Evolutionary conservation across 2,329 filamentous ascomycete genomes (phyloP).

Genomic region (Lasiodiplodia hormozganensis): DNA sequence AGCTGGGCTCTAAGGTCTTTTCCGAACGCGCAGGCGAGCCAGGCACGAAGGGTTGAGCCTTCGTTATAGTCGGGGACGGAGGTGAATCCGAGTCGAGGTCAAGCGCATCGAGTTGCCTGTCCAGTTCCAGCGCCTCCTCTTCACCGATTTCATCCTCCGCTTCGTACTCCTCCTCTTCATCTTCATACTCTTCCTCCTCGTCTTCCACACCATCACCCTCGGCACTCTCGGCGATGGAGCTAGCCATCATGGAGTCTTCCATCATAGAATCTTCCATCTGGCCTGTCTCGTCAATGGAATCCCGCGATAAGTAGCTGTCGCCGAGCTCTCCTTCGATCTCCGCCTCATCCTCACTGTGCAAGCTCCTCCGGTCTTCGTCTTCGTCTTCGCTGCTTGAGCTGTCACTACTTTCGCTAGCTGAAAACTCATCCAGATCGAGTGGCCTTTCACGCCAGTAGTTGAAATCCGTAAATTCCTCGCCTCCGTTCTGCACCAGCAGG

Average conservation of each 20-base stretch:
- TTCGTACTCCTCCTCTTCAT: slow-evolving; percentile 37
- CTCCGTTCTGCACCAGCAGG: slow-evolving; percentile 84
- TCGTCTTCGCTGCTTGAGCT: slow-evolving; percentile 57
- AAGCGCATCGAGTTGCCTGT: slow-evolving; percentile 27
- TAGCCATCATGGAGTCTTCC: slow-evolving; percentile 38
- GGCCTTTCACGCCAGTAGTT: slow-evolving; percentile 92
- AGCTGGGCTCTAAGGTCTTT: slow-evolving; percentile 15
- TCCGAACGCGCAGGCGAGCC: slow-evolving; percentile 12
- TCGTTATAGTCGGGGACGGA: neutral
- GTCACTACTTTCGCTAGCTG: slow-evolving; percentile 70
- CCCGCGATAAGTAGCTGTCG: slow-evolving; percentile 64
- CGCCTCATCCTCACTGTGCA: slow-evolving; percentile 60
- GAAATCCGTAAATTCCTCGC: slow-evolving; percentile 96
- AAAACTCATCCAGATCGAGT: slow-evolving; percentile 86
- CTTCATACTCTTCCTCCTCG: slow-evolving; percentile 35
- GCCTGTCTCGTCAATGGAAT: slow-evolving; percentile 54
- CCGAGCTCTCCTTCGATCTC: slow-evolving; percentile 58
- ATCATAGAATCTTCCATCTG: slow-evolving; percentile 56
- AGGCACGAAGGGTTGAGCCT: slow-evolving; percentile 15
- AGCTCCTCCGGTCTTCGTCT: slow-evolving; percentile 50
- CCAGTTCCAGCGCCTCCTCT: slow-evolving; percentile 24
- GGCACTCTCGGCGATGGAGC: slow-evolving; percentile 43
- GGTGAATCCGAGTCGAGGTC: slow-evolving; percentile 26
- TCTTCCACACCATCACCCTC: slow-evolving; percentile 44
- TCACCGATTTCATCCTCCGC: slow-evolving; percentile 33